A percentile compares a stretch with the other conserved stretches of the same genome.
Conservation (phyloP, 306 rosid species). For the Cicer chorassanicum region DNA sequence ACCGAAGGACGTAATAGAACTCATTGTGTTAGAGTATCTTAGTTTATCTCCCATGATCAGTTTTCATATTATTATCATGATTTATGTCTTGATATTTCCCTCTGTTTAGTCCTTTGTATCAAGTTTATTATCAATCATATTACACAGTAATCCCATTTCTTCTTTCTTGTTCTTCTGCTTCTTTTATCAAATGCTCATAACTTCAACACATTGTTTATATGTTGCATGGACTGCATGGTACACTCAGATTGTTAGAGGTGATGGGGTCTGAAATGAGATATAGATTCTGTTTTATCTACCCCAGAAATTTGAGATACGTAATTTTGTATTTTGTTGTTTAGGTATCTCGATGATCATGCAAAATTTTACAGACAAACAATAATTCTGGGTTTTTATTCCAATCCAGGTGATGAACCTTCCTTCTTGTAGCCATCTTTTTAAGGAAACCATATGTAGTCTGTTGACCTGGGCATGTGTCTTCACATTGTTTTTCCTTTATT, state of each 20-base stretch:
- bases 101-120: not conserved
- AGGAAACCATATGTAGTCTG: conserved; percentile 19
- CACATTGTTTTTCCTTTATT: conserved; percentile 12
- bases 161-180: not conserved
- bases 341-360: conserved; percentile 81
- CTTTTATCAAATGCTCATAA: not conserved
- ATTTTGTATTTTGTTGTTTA: conserved; percentile 47
- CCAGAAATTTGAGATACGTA: conserved; percentile 28
- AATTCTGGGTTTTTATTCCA: conserved; percentile 67
- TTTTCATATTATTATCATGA: conserved; percentile 4
- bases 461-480: conserved; percentile 1
- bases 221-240: conserved; percentile 26
- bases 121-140: not conserved
- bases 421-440: conserved; percentile 8
- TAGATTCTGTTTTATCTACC: not conserved
- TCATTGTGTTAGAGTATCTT: conserved; percentile 4
- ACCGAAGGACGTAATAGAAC: conserved; percentile 9
- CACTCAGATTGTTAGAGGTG: conserved; percentile 24
- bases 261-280: not conserved
- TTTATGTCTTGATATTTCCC: not conserved
- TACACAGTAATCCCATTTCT: not conserved
- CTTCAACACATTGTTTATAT: conserved; percentile 22
- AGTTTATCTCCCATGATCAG: not conserved
- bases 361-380: conserved; percentile 83
- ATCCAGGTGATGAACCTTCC: conserved; percentile 64